Evolutionary conservation across 2,329 filamentous ascomycete genomes (phyloP), one percentile per base, ranked within the genome.

Genomic region (Aspergillus amoenus): DNA sequence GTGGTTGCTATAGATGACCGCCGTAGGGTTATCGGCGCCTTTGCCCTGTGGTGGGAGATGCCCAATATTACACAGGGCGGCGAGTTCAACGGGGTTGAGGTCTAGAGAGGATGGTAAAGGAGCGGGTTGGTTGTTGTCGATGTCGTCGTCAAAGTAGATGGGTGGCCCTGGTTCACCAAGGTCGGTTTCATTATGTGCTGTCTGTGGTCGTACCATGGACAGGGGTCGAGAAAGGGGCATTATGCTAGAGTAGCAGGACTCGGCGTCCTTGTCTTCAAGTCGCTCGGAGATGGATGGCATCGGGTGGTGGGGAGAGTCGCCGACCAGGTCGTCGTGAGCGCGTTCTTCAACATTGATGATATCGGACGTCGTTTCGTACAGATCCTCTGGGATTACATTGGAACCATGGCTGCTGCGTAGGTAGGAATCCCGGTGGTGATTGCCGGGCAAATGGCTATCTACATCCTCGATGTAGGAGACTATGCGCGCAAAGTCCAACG

Each of bases 401-500:
- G 54, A 5, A 5, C 60, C 51, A 42, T 55, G 4, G 58, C 58
- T 13, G 39, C 18, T 34, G 4, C 34, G 11, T 17, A 63, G 53
- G 24, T 55, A 61, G 13, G 69, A 70, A 34, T 70, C 68, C 12
- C 64, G 63, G 8, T 43, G 41, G 15, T 59, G 55, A 21, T 66
- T 56, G 24, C 67, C 64, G 2, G 56, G 39, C 3, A 68, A 67
- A 48, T 64, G 68, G 37, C 43, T 56, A 55, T 73, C 67, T n/a
- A 69, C 66, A 42, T 72, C 70, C 47, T 74, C 71, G 32, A 73
- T 71, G 45, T 67, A 71, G 8, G 72, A 74, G 30, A 73, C 68
- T 18, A 74, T 73, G 17, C 69, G 66, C 12, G 70, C 64, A n/a
- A 72, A 61, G 48, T 70, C 66, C 17, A 74, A 58, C 9, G 72